Conservation (phyloP, 108 stramenopile species). For the Craspedostauros australis region DNA sequence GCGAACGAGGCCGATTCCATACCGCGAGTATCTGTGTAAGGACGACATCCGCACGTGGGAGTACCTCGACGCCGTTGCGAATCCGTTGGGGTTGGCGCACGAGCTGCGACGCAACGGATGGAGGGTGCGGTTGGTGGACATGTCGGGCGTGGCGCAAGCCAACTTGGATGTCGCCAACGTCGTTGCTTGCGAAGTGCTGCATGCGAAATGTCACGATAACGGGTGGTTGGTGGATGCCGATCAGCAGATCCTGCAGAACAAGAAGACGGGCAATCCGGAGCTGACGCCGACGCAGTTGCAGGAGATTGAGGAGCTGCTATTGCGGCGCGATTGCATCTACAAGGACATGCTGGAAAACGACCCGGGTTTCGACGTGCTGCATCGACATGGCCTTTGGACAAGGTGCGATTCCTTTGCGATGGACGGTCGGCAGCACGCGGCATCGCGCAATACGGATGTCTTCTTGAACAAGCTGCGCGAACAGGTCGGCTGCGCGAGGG, state of each 20-base stretch:
- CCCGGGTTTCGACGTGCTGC: no score
- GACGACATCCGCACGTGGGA: conserved; percentile 10
- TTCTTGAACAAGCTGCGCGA: no score
- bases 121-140: conserved; percentile 15
- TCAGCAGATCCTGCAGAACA: conserved; percentile 6
- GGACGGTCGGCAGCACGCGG: no score
- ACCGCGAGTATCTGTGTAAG: conserved; percentile 7
- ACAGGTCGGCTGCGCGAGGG: no score
- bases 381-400: no score
- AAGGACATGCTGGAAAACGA: not conserved
- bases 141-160: conserved; percentile 7
- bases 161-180: conserved; percentile 14
- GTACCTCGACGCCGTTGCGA: conserved; percentile 19
- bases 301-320: conserved; percentile 15
- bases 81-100: conserved; percentile 15
- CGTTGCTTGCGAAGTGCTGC: conserved; percentile 10
- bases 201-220: conserved; percentile 1
- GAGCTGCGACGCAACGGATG: conserved; percentile 1
- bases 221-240: conserved; percentile 6
- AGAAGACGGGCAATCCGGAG: conserved; percentile 14
- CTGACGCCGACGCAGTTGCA: not conserved
- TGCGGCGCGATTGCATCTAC: conserved; percentile 17
- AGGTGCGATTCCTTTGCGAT: no score
- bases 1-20: not conserved
- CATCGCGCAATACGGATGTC: no score